These are phyloP conservation scores for Haematococcus sp. DNA, from an alignment of 139 green algal genomes.

Conservation along the genomic window DNA sequence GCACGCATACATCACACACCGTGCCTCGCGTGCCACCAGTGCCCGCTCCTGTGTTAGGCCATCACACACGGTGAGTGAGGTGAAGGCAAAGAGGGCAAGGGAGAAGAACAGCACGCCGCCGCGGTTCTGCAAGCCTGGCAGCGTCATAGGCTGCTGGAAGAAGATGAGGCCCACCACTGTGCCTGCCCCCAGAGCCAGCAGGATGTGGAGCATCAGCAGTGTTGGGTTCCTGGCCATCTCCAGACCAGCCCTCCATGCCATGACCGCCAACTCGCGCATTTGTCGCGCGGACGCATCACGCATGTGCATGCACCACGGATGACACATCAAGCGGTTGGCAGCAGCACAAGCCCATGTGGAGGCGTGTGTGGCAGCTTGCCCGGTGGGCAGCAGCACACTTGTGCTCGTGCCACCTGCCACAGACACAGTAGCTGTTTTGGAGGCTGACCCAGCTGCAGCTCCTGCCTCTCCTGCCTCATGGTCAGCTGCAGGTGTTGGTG, in stretches of 20 bases:
- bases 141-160: conserved; percentile 34
- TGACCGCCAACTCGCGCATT: background rate
- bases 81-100: conserved; percentile 75
- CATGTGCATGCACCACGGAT: no score
- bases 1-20: no score
- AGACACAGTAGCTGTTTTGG: no score
- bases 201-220: conserved; percentile 62
- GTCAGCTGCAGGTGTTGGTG: no score
- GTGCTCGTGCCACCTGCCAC: no score
- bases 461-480: no score
- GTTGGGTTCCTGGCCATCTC: conserved; percentile 58
- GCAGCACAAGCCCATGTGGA: no score
- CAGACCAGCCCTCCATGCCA: conserved; percentile 16
- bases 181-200: conserved; percentile 43
- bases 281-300: no score
- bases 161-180: conserved; percentile 75
- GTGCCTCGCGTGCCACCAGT: conserved; percentile 55
- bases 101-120: conserved; percentile 76
- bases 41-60: conserved; percentile 58
- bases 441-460: no score
- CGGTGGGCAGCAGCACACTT: no score
- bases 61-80: conserved; percentile 70
- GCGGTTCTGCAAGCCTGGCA: conserved; percentile 58
- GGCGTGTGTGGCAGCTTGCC: no score
- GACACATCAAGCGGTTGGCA: no score